A percentile compares a stretch with the other conserved stretches of the same genome.
Conservation (phyloP, 2,329 filamentous ascomycete species). For the Fusarium annulatum region DNA sequence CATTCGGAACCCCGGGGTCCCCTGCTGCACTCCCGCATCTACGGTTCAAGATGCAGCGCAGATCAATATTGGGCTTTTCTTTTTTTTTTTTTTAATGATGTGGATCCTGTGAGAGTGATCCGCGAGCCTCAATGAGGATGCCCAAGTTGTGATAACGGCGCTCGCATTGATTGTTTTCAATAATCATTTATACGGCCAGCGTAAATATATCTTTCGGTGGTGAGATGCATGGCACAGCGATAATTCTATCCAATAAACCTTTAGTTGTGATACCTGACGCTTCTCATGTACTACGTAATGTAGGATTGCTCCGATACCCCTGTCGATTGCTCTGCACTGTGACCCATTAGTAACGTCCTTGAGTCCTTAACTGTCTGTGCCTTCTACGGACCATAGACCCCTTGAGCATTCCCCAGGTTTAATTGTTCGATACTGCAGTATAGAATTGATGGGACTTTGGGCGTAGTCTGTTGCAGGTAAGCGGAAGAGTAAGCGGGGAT, state of each 20-base stretch:
- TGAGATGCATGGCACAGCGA: neutral
- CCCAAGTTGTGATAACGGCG: neutral
- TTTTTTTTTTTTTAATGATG: neutral
- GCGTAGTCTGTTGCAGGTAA: constrained; percentile 6
- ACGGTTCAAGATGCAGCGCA: constrained; percentile 35
- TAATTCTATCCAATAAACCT: constrained; percentile 10
- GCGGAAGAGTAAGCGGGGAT: constrained; percentile 9
- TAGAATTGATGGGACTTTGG: neutral
- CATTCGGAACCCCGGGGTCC: constrained; percentile 21
- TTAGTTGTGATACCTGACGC: constrained; percentile 1
- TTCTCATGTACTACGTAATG: constrained; percentile 5
- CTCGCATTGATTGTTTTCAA: neutral
- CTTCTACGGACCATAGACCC: constrained; percentile 21
- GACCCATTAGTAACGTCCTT: constrained; percentile 14
- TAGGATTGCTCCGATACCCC: constrained; percentile 35
- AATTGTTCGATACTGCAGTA: constrained; percentile 14
- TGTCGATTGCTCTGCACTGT: constrained; percentile 33
- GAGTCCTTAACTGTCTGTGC: constrained; percentile 18
- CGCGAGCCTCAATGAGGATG: constrained; percentile 1
- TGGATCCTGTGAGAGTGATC: constrained; percentile 17
- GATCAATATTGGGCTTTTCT: constrained; percentile 28
- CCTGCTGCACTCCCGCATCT: constrained; percentile 30
- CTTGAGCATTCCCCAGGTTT: constrained; percentile 45
- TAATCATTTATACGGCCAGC: neutral
- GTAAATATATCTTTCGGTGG: neutral